phyloP scores from a whole-genome alignment of 2,329 filamentous ascomycete species.

The Colletotrichum siamense region DNA sequence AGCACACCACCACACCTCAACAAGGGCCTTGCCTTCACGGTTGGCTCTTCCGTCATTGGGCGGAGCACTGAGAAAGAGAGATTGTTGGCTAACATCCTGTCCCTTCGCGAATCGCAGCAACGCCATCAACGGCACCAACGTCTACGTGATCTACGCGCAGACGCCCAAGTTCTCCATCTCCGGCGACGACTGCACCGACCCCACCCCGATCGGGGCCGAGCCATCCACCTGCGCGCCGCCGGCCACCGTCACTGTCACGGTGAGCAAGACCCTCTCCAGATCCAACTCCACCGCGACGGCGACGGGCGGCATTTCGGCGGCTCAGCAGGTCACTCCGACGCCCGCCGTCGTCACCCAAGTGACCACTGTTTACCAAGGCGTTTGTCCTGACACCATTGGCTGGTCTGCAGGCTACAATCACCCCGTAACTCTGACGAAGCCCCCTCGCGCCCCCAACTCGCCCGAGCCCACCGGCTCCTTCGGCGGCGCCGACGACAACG shows the following conservation, averaged over 20 bases:
- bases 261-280: conserved; percentile 21
- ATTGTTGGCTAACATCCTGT: background rate
- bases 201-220: conserved; percentile 18
- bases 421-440: conserved; percentile 17
- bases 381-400: conserved; percentile 21
- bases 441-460: background rate
- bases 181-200: conserved; percentile 33
- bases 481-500: background rate
- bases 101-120: conserved; percentile 27
- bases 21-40: background rate
- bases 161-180: conserved; percentile 41
- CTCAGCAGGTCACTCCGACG: conserved; percentile 2
- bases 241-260: conserved; percentile 29
- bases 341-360: background rate
- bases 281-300: conserved; percentile 19
- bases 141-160: conserved; percentile 49
- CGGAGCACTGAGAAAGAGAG: background rate
- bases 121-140: conserved; percentile 50
- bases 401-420: conserved; percentile 19
- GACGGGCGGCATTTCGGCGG: conserved; percentile 17
- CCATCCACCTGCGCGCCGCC: conserved; percentile 29
- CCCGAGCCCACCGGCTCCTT: background rate
- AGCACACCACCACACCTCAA: background rate
- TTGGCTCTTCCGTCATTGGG: background rate
- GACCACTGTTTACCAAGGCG: conserved; percentile 8